Evolutionary conservation across 768 basidiomycete species (phyloP), one percentile per base, ranked within the genome.

Genomic region (Termitomyces heimii): DNA sequence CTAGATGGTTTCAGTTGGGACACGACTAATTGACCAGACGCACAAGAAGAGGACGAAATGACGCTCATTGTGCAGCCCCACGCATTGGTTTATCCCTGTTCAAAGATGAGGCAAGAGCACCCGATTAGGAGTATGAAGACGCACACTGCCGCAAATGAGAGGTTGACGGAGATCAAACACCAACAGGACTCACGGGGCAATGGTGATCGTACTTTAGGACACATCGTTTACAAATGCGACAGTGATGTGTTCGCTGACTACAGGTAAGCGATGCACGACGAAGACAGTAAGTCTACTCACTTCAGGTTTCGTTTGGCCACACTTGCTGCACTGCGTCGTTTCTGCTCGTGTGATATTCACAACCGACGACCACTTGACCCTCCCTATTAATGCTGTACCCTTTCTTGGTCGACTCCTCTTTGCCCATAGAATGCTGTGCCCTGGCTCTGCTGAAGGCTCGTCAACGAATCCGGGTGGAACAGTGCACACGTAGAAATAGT

Each of bases 21-120:
- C 37, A 28, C 39, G 16, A 22, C 13, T 24, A 32, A 5, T 5
- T 43, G 24, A 9, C 8, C 40, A 16, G n/a, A 72, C 86, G 55
- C 60, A 92, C 92, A 98, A 88, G 80, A 98, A 99, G 47, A 98
- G 75, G 39, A 96, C 81, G 65, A 99, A 99, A 72, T 98, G 94
- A 0, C 96, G 85, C 67, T 98, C 95, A 64, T 98, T 99, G 68
- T 96, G 79, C 7, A 98, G 70, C 12, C 96, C 96, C 44, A 99
- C 96, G 67, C 96, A 98, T 82, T 94, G 92, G 70, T 98, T 98
- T 50, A 98, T 84, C 94, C 94, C 92, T 94, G 66, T 7, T 37
- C 16, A 37, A 42, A 31, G 5, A 42, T 55, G 20, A 57, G 29
- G 35, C 14, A 2, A 28, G 47, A 31, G 31, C 34, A 28, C 51